phyloP scores from a whole-genome alignment of 2,329 filamentous ascomycete genomes.

The Lithohypha guttulata region DNA sequence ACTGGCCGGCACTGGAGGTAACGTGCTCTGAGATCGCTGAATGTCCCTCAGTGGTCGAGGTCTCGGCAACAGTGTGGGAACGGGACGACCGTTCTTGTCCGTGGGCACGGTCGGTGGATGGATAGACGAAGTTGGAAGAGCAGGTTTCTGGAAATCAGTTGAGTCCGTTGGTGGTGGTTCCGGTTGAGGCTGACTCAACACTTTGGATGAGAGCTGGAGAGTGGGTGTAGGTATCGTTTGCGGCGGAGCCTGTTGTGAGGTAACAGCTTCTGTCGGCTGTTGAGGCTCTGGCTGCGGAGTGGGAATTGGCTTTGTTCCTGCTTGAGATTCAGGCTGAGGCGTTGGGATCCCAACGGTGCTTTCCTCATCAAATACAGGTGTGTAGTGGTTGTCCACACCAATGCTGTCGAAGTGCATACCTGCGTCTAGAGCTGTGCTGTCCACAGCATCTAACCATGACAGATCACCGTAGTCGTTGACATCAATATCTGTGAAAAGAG shows the following conservation, averaged over 20 bases:
- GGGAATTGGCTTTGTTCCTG: background rate
- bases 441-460: constrained; percentile 1
- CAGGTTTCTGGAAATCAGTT: constrained; percentile 3
- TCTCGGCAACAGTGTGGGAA: constrained; percentile 13
- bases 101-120: background rate
- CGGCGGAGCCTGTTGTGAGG: constrained; percentile 5
- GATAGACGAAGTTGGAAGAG: background rate
- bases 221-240: constrained; percentile 6
- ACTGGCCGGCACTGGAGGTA: constrained; percentile 36
- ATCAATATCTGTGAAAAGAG: constrained; percentile 18
- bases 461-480: constrained; percentile 18
- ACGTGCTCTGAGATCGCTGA: constrained; percentile 4
- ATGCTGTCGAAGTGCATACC: background rate
- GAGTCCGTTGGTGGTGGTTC: background rate
- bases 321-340: constrained; percentile 9
- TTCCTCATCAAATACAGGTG: constrained; percentile 18
- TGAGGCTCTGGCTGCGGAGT: background rate
- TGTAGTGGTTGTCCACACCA: constrained; percentile 6
- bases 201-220: background rate
- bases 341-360: constrained; percentile 8
- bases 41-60: constrained; percentile 8
- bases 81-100: constrained; percentile 7
- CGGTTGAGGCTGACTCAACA: background rate
- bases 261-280: background rate
- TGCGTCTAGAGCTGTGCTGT: background rate